A percentile compares a stretch with the other conserved stretches of the same genome.
Evolutionary conservation across 2,329 filamentous ascomycete genomes (phyloP).

Genomic region (Trichoderma polysporum): DNA sequence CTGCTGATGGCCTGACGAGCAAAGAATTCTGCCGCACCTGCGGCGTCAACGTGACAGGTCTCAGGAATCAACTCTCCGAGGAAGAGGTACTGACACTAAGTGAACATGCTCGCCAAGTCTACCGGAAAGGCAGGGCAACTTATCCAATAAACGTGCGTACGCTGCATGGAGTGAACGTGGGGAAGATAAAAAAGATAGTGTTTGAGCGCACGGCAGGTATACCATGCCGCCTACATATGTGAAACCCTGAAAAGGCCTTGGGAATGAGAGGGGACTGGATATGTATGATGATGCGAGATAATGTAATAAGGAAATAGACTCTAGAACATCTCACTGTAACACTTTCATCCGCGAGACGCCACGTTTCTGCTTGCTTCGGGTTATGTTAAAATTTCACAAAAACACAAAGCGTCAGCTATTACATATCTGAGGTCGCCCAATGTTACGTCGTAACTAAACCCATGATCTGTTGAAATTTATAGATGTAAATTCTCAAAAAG

Average conservation of each 20-base stretch:
- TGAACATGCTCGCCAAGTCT: conserved; percentile 25
- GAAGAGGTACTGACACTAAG: conserved; percentile 34
- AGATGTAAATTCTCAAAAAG: too few relatives aligned
- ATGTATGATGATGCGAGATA: background rate
- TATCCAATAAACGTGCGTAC: conserved; percentile 42
- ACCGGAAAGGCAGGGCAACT: conserved; percentile 17
- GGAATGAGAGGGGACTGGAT: too few relatives aligned
- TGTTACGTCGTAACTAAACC: too few relatives aligned
- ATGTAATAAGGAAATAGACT: background rate
- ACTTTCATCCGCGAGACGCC: background rate
- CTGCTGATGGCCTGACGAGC: conserved; percentile 31
- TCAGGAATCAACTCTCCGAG: conserved; percentile 31
- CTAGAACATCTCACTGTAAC: background rate
- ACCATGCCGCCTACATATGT: background rate
- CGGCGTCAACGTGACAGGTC: conserved; percentile 44
- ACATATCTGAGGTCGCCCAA: background rate
- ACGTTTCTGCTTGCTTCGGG: too few relatives aligned
- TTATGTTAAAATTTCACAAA: background rate
- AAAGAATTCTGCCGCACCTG: conserved; percentile 52
- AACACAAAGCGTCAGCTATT: too few relatives aligned
- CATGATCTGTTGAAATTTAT: too few relatives aligned
- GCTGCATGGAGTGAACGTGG: background rate
- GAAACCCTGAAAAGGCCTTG: background rate
- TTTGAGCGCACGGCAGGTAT: background rate
- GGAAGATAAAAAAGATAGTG: background rate